Percentiles rank a stretch among this genome's conserved stretches.
These are phyloP conservation scores for Boletus pseudopeckii DNA, from an alignment of 768 basidiomycete genomes.

Conservation along the genomic window DNA sequence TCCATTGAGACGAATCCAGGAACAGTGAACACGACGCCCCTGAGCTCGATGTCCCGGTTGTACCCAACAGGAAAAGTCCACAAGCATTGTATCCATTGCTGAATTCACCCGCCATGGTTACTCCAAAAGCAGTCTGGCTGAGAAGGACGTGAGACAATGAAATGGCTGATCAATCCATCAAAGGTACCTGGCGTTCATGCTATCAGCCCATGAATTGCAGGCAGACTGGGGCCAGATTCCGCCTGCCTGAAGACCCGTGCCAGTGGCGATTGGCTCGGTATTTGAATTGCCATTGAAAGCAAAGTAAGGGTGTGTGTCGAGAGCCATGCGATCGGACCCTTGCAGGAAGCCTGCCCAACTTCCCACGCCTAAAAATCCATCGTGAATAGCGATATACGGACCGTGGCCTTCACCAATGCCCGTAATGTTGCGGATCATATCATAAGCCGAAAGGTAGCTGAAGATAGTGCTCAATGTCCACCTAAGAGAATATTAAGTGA, in stretches of 20 bases:
- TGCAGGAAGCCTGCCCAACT: constrained; percentile 49
- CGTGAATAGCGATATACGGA: constrained; percentile 58
- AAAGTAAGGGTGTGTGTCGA: constrained; percentile 71
- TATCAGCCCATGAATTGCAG: constrained; percentile 56
- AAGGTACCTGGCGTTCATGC: constrained; percentile 44
- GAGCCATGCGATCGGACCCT: constrained; percentile 58
- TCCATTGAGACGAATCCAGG: constrained; percentile 51
- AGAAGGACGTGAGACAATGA: neutral
- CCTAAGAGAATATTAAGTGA: neutral
- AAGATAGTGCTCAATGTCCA: neutral
- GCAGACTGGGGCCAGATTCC: constrained; percentile 49
- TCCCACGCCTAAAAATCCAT: constrained; percentile 50
- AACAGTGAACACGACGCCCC: constrained; percentile 41
- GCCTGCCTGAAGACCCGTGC: constrained; percentile 33
- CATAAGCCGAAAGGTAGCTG: constrained; percentile 57
- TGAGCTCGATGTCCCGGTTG: constrained; percentile 25
- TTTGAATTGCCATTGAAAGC: constrained; percentile 46
- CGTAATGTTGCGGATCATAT: constrained; percentile 68
- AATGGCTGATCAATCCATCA: neutral
- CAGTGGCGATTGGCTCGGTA: constrained; percentile 33
- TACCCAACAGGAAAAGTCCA: constrained; percentile 46
- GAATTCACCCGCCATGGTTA: constrained; percentile 77
- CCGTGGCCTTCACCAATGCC: constrained; percentile 67
- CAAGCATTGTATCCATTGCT: constrained; percentile 66
- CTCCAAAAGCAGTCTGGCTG: constrained; percentile 57